Evolutionary conservation across 495 filamentous ascomycete genomes (phyloP), one percentile per base, ranked within the genome.

Genomic region (Penicillium lividum): DNA sequence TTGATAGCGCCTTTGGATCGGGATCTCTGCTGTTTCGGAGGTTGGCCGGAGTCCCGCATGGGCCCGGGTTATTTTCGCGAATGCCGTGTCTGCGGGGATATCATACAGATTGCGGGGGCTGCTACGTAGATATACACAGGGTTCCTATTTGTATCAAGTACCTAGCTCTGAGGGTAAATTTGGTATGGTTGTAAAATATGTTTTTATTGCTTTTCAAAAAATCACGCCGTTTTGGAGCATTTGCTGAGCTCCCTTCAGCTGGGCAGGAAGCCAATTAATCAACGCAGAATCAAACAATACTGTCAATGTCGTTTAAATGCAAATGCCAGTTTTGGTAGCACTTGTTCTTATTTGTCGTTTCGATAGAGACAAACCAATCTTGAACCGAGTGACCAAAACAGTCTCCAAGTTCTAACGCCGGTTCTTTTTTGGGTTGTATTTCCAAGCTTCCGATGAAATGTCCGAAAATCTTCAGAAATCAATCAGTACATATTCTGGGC

Each of bases 61-160:
- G 33, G 25, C 54, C 64, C 64, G 67, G 53, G 57, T 69, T 67
- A 67, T 69, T 69, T 67, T 69, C 67, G 67, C 62, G 36, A 25
- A 25, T 40, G 45, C 44, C 36, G 38, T 40, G 38, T 10, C 33
- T 36, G 29, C 29, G 49, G 49, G 30, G 49, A 13, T 52, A 52
- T 6, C 45, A 9, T 47, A 11, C 38, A 40, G n/a, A 40, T 40
- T 40, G 38, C 38, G 38, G 38, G 38, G 38, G 33, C 33, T 36
- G 30, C 30, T 33, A 33, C 30, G 30, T 33, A 33, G 33, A 36
- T 36, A 36, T 36, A 2, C 0, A 9, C 30, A 7, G 30, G 8
- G 8, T 9, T 7, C 8, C 22, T 22, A 22, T 22, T 22, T 22
- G 22, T 22, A 22, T 22, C 22, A 22, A 22, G 22, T 22, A 22